Evolutionary conservation across 2,329 filamentous ascomycete genomes (phyloP).

Genomic region (Phyllosticta ampelicida): DNA sequence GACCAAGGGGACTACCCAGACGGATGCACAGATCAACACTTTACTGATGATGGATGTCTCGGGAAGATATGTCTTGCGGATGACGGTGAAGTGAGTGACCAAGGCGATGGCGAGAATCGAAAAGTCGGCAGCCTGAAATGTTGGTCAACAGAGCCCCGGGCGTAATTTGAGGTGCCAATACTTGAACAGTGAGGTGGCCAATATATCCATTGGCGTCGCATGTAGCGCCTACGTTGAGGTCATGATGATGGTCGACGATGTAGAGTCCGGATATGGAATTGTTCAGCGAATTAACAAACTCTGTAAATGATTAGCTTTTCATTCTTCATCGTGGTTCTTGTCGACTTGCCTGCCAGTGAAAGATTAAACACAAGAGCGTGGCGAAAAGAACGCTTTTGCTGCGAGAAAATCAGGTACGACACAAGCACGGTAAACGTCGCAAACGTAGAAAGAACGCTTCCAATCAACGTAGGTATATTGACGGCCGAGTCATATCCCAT

Average conservation of each 20-base stretch:
- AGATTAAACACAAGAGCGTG: slow-evolving; percentile 19
- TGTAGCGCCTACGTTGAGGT: slow-evolving; percentile 20
- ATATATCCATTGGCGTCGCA: slow-evolving; percentile 36
- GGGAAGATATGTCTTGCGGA: slow-evolving; percentile 25
- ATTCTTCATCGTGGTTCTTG: too few species aligned
- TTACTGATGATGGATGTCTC: slow-evolving; percentile 20
- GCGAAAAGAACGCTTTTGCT: slow-evolving; percentile 16
- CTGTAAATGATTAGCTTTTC: slow-evolving; percentile 17
- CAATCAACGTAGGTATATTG: slow-evolving; percentile 16
- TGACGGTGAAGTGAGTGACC: slow-evolving; percentile 32
- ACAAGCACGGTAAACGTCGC: slow-evolving; percentile 15
- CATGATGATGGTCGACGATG: slow-evolving; percentile 18
- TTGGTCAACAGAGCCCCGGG: neutral
- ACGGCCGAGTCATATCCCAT: slow-evolving; percentile 9
- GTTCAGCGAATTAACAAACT: slow-evolving; percentile 34
- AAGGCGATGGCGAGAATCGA: slow-evolving; percentile 37
- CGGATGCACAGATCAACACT: slow-evolving; percentile 25
- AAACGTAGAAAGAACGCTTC: slow-evolving; percentile 16
- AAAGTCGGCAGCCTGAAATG: slow-evolving; percentile 22
- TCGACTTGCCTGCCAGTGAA: slow-evolving; percentile 15
- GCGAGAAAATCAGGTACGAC: slow-evolving; percentile 15
- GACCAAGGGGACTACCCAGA: slow-evolving; percentile 33
- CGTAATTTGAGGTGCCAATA: slow-evolving; percentile 10
- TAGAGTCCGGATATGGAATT: slow-evolving; percentile 34
- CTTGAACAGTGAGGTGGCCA: slow-evolving; percentile 37